A percentile compares a stretch with the other conserved stretches of the same genome.
Conservation (phyloP, 148 eudicot genomes). For the Rhododendron ferrugineum region DNA sequence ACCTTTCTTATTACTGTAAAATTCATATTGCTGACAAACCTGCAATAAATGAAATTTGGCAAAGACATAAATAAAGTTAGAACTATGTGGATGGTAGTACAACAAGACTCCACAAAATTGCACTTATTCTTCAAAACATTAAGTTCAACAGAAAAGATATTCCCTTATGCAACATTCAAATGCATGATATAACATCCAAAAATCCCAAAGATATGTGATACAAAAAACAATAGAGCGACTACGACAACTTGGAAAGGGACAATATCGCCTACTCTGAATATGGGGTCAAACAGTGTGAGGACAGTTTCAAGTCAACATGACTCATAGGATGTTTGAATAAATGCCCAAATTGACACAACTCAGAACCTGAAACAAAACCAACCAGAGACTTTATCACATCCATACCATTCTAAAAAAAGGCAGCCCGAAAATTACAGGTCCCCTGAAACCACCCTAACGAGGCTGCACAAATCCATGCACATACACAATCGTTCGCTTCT, state of each 20-base stretch:
- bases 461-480: background rate
- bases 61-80: background rate
- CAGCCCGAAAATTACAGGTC: background rate
- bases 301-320: background rate
- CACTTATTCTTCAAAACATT: background rate
- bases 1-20: conserved; percentile 62
- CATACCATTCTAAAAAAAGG: background rate
- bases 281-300: background rate
- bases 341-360: background rate
- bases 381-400: background rate
- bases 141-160: background rate
- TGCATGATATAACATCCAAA: background rate
- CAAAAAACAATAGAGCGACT: background rate
- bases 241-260: background rate
- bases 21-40: conserved; percentile 99
- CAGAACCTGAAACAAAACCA: background rate
- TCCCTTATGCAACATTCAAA: background rate
- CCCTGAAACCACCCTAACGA: background rate
- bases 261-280: background rate
- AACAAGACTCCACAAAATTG: background rate
- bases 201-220: background rate
- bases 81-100: background rate
- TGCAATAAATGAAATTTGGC: conserved; percentile 26
- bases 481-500: background rate
- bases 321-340: background rate